A percentile compares a stretch with the other conserved stretches of the same genome.
Conservation (phyloP, 768 basidiomycete species). For the Serendipita indica region DNA sequence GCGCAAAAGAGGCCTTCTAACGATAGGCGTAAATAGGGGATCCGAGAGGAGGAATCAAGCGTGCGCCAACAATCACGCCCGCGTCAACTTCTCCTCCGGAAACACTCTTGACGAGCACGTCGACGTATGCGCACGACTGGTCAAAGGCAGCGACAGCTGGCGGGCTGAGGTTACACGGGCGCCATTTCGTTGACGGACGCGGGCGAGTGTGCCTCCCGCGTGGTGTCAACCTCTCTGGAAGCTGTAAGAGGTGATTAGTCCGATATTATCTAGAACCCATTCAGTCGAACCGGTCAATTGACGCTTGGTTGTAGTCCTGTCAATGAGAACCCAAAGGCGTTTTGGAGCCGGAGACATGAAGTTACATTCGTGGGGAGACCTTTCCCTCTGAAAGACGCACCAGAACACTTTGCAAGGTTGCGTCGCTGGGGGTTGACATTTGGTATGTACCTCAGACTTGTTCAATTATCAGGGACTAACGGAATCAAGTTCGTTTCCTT, state of each 20-base stretch:
- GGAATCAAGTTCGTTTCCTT: slow-evolving; percentile 62
- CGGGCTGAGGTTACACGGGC: slow-evolving; percentile 42
- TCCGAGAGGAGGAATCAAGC: background rate
- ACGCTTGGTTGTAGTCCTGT: too few species aligned
- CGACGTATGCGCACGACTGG: slow-evolving; percentile 63
- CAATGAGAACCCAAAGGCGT: slow-evolving; percentile 50
- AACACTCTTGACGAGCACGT: too few species aligned
- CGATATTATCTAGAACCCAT: too few species aligned
- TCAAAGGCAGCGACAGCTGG: slow-evolving; percentile 41
- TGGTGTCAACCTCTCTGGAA: slow-evolving; percentile 77
- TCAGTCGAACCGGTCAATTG: too few species aligned
- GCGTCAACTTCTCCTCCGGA: background rate
- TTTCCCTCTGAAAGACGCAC: slow-evolving; percentile 80
- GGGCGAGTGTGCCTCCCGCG: slow-evolving; percentile 68
- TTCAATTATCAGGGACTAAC: background rate
- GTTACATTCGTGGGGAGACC: slow-evolving; percentile 85
- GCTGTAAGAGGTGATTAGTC: slow-evolving; percentile 65
- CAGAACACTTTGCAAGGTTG: slow-evolving; percentile 64
- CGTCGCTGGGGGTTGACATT: slow-evolving; percentile 81
- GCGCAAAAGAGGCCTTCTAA: background rate
- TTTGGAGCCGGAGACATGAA: slow-evolving; percentile 45
- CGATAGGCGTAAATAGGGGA: background rate
- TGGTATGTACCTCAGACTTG: slow-evolving; percentile 32
- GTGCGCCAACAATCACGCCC: background rate
- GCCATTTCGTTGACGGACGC: slow-evolving; percentile 68